Evolutionary conservation across 1,284 basidiomycete species (phyloP).

Genomic region (Malassezia cuniculi): DNA sequence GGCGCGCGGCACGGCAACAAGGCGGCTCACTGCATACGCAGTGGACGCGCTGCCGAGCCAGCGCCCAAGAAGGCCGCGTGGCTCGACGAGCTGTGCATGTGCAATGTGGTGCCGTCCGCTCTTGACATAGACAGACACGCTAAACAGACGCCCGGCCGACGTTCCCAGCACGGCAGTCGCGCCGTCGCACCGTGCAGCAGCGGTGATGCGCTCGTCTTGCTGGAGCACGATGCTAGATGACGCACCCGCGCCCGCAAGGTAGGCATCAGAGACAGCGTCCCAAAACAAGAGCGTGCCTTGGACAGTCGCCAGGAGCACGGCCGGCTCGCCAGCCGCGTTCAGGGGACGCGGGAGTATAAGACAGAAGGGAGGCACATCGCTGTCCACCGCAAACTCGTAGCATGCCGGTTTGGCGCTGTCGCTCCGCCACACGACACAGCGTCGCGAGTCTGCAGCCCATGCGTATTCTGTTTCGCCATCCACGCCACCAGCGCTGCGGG

Average conservation of each 20-base stretch:
- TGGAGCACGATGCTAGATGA: too few species aligned
- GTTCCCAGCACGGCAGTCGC: constrained; percentile 3
- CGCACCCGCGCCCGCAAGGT: neutral
- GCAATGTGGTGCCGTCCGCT: constrained; percentile 6
- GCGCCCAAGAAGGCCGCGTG: constrained; percentile 29
- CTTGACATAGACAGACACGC: constrained; percentile 5
- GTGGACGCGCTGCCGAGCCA: constrained; percentile 25
- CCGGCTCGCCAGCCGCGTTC: constrained; percentile 11
- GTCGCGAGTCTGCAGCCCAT: constrained; percentile 3
- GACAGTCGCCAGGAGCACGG: constrained; percentile 5
- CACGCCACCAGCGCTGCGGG: constrained; percentile 7
- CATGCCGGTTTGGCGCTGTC: constrained; percentile 3
- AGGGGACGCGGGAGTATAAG: constrained; percentile 10
- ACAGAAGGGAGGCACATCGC: neutral
- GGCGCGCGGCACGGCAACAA: constrained; percentile 22
- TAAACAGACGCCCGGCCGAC: constrained; percentile 7
- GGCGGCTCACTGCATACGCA: constrained; percentile 18
- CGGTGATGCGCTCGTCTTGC: constrained; percentile 1
- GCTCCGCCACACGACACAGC: constrained; percentile 7
- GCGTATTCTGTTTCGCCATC: constrained; percentile 10
- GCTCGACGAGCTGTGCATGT: constrained; percentile 18
- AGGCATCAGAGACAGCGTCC: constrained; percentile 10
- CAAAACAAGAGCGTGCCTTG: constrained; percentile 7
- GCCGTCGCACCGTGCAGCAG: constrained; percentile 7
- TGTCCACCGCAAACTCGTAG: constrained; percentile 2